These are phyloP conservation scores for Inga oerstediana DNA, from an alignment of 306 rosid genomes.

Conservation along the genomic window DNA sequence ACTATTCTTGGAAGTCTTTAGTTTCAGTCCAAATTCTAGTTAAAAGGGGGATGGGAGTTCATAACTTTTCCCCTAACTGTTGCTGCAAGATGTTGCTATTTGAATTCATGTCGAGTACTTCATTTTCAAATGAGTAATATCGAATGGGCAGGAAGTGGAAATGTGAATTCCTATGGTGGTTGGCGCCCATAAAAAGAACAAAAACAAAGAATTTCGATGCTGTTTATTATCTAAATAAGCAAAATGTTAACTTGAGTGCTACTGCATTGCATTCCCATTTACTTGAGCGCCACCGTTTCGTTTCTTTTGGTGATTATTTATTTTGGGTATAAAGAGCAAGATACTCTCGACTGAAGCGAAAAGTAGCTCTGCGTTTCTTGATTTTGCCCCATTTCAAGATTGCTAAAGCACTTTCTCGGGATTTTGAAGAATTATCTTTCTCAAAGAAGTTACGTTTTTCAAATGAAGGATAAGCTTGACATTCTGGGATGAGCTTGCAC, in stretches of 20 bases:
- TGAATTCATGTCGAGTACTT: neutral
- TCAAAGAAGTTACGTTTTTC: neutral
- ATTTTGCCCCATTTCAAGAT: neutral
- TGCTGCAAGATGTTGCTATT: neutral
- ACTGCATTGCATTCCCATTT: neutral
- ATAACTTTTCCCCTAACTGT: neutral
- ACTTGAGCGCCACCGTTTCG: neutral
- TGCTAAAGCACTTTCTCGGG: neutral
- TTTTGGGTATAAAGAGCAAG: neutral
- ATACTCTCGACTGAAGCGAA: neutral
- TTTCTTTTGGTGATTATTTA: neutral
- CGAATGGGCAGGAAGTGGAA: neutral
- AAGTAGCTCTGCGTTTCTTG: neutral
- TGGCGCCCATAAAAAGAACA: neutral
- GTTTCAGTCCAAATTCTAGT: neutral
- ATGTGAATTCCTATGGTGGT: neutral
- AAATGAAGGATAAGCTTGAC: conserved; percentile 66
- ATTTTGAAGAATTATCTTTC: neutral
- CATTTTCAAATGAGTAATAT: neutral
- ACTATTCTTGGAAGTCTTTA: neutral
- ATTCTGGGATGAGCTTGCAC: conserved; percentile 90
- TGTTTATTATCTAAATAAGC: neutral
- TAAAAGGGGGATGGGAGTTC: neutral
- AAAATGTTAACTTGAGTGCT: neutral
- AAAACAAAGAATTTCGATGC: neutral